Conservation (phyloP, 768 basidiomycete genomes). For the Candolleomyces aberdarensis region DNA sequence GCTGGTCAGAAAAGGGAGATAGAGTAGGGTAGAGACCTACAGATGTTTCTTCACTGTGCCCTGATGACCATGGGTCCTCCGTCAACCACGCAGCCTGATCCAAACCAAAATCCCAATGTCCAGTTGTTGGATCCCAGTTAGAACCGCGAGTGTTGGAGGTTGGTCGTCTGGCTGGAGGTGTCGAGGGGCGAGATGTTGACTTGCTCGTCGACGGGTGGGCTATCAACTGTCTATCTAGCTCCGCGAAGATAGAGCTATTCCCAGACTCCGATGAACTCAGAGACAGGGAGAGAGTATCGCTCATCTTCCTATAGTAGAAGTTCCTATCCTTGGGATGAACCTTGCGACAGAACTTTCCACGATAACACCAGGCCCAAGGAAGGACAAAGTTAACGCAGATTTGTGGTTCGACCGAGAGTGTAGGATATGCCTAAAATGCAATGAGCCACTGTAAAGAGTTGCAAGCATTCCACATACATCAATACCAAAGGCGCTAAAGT, state of each 20-base stretch:
- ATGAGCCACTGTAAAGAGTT: neutral
- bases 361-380: conserved; percentile 15
- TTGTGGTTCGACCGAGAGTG: conserved; percentile 20
- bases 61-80: neutral
- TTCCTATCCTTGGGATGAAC: conserved; percentile 27
- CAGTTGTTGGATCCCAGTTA: neutral
- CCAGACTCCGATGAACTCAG: neutral
- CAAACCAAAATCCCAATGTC: neutral
- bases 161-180: no score
- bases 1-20: neutral
- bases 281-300: neutral
- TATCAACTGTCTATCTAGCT: neutral
- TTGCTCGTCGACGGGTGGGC: neutral
- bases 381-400: conserved; percentile 30
- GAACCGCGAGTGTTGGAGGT: neutral
- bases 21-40: neutral
- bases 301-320: conserved; percentile 10
- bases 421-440: conserved; percentile 25
- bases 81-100: neutral
- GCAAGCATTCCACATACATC: neutral
- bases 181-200: no score
- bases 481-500: neutral
- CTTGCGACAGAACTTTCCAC: conserved; percentile 19
- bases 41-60: neutral
- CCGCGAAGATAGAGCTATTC: neutral